Evolutionary conservation across 179 eudicot species (phyloP).

Genomic region (Actinidia arguta): DNA sequence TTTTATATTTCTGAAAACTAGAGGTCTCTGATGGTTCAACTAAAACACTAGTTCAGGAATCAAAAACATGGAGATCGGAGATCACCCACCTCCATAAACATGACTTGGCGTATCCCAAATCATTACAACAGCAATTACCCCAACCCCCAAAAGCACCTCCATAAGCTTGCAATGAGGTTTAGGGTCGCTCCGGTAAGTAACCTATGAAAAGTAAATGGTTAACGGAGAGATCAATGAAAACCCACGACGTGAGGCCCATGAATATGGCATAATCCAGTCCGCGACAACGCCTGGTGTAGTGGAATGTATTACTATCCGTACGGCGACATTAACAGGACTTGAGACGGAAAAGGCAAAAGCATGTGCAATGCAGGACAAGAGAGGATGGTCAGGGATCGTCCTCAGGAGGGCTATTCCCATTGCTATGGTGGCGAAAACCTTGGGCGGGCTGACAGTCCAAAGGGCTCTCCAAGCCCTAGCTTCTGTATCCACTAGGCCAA

Average conservation of each 20-base stretch:
- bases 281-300: constrained; percentile 55
- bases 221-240: constrained; percentile 65
- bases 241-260: constrained; percentile 73
- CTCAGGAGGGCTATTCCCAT: constrained; percentile 70
- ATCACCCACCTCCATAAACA: constrained; percentile 4
- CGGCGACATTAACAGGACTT: constrained; percentile 68
- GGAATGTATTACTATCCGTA: constrained; percentile 67
- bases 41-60: too few relatives aligned
- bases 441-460: constrained; percentile 75
- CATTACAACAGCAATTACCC: constrained; percentile 73
- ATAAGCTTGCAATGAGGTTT: constrained; percentile 50
- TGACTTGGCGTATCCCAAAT: constrained; percentile 66
- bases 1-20: too few relatives aligned
- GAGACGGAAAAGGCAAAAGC: constrained; percentile 79
- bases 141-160: constrained; percentile 63
- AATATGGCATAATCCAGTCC: constrained; percentile 76
- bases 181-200: constrained; percentile 38
- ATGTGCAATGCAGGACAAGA: constrained; percentile 56
- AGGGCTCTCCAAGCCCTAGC: constrained; percentile 76
- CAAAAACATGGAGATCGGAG: too few relatives aligned
- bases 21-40: too few relatives aligned
- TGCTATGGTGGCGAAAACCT: constrained; percentile 71
- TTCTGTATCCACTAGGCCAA: constrained; percentile 58
- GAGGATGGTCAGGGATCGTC: constrained; percentile 62
- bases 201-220: constrained; percentile 70